A percentile compares a stretch with the other conserved stretches of the same genome.
Evolutionary conservation across 2,329 filamentous ascomycete genomes (phyloP).

Genomic region (Clonostachys solani): DNA sequence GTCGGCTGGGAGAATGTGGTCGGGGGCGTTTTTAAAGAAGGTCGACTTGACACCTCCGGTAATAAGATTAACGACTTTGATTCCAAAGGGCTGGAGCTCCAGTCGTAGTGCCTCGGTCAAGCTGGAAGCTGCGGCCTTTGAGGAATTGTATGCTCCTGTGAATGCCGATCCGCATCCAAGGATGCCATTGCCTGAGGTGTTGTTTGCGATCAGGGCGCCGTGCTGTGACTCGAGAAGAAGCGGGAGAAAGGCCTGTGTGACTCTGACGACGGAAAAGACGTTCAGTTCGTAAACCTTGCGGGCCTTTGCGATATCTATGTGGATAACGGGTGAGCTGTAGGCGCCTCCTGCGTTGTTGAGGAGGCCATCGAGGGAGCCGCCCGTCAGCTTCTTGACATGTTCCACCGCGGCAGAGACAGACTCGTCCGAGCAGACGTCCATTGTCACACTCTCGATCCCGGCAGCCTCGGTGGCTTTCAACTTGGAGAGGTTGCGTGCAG

Average conservation of each 20-base stretch:
- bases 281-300: constrained; percentile 35
- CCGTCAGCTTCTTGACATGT: constrained; percentile 41
- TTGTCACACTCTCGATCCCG: constrained; percentile 43
- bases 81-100: constrained; percentile 17
- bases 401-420: constrained; percentile 45
- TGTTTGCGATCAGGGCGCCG: background rate
- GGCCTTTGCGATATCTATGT: constrained; percentile 20
- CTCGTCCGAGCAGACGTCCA: constrained; percentile 49
- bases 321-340: constrained; percentile 16
- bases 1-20: background rate
- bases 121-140: constrained; percentile 3
- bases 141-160: background rate
- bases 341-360: constrained; percentile 52
- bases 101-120: constrained; percentile 16
- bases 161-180: background rate
- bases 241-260: constrained; percentile 10
- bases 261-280: constrained; percentile 24
- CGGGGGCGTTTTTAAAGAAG: background rate
- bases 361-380: constrained; percentile 50
- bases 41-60: constrained; percentile 5
- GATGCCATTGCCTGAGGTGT: background rate
- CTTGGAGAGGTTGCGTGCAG: constrained; percentile 45
- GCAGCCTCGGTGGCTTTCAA: constrained; percentile 31
- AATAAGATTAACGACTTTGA: constrained; percentile 13
- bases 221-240: constrained; percentile 9